Evolutionary conservation across 345 rosid species (phyloP).

Genomic region (Geranium brycei): DNA sequence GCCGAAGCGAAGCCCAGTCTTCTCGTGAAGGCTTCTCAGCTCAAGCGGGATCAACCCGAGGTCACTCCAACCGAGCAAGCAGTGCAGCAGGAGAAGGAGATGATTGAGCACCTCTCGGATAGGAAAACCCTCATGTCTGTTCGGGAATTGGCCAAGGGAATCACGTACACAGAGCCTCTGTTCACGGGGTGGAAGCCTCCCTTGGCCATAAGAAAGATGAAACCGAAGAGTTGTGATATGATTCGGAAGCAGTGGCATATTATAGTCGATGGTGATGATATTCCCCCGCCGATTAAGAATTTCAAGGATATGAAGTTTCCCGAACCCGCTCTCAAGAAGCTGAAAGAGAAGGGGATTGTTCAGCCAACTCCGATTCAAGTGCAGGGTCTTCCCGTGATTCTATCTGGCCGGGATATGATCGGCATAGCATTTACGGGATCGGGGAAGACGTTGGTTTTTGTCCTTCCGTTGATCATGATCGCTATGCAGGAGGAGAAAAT

Average conservation of each 20-base stretch:
- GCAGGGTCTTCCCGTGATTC: constrained; percentile 82
- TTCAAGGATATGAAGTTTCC: constrained; percentile 85
- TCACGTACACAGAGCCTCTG: constrained; percentile 63
- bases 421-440: constrained; percentile 94
- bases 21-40: constrained; percentile 79
- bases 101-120: constrained; percentile 77
- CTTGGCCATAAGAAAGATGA: constrained; percentile 48
- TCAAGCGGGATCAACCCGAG: constrained; percentile 72
- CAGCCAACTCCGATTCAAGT: constrained; percentile 95
- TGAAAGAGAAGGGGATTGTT: constrained; percentile 75
- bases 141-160: constrained; percentile 84
- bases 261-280: constrained; percentile 75
- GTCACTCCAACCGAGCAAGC: constrained; percentile 65
- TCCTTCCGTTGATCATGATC: constrained; percentile 78
- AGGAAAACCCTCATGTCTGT: constrained; percentile 78
- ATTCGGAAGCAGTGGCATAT: constrained; percentile 89
- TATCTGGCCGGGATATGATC: constrained; percentile 79
- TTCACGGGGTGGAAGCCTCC: constrained; percentile 90
- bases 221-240: constrained; percentile 41
- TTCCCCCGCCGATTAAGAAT: constrained; percentile 70
- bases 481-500: constrained; percentile 80
- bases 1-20: constrained; percentile 77
- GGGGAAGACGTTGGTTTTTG: constrained; percentile 79
- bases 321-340: constrained; percentile 43
- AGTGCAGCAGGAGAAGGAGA: constrained; percentile 82